These are phyloP conservation scores for Pichia eremophila DNA, from an alignment of 805 yeast genomes.

Conservation along the genomic window DNA sequence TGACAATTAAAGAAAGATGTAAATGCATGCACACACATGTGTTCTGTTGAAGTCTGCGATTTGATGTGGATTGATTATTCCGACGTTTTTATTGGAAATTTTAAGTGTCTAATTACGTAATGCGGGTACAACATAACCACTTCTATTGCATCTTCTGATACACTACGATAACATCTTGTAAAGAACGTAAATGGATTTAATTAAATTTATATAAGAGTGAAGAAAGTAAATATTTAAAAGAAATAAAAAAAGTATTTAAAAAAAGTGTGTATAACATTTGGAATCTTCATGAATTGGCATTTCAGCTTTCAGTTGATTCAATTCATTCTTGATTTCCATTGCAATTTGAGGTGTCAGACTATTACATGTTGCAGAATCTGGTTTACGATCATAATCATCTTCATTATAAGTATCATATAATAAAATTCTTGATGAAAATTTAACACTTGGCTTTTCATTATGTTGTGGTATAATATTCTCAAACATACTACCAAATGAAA, in stretches of 20 bases:
- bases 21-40: too few species aligned
- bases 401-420: slow-evolving; percentile 78
- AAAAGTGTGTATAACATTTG: slow-evolving; percentile 75
- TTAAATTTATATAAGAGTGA: too few species aligned
- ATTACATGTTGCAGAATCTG: slow-evolving; percentile 88
- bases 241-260: slow-evolving; percentile 26
- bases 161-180: too few species aligned
- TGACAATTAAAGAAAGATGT: too few species aligned
- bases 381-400: slow-evolving; percentile 84
- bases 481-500: slow-evolving; percentile 13
- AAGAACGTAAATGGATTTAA: too few species aligned
- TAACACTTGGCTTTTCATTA: slow-evolving; percentile 17
- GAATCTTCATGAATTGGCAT: slow-evolving; percentile 83
- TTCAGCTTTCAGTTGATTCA: slow-evolving; percentile 65
- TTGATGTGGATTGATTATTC: too few species aligned
- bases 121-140: too few species aligned
- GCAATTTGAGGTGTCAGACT: slow-evolving; percentile 82
- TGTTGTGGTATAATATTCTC: slow-evolving; percentile 4
- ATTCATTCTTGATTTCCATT: slow-evolving; percentile 74
- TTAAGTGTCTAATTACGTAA: too few species aligned
- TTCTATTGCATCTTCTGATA: too few species aligned
- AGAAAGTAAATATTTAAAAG: neutral
- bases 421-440: slow-evolving; percentile 73
- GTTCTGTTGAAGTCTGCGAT: too few species aligned
- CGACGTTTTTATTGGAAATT: too few species aligned